Evolutionary conservation across 768 basidiomycete species (phyloP).

Genomic region (Podaxis sp.): DNA sequence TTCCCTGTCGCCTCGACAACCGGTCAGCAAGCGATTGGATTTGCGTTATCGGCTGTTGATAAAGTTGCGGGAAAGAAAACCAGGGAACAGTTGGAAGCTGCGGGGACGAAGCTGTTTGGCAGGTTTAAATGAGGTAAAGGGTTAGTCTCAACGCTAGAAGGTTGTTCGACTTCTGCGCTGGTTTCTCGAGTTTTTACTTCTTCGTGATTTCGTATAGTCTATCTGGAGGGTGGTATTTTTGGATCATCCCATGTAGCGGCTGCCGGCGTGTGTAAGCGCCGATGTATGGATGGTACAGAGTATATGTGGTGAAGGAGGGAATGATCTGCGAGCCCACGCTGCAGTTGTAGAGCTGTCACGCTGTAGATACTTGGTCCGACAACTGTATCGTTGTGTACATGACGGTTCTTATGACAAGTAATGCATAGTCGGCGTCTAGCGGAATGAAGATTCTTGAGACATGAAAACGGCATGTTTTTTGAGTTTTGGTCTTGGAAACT

Average conservation of each 20-base stretch:
- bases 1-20: conserved; percentile 26
- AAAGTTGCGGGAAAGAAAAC: conserved; percentile 53
- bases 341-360: neutral
- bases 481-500: neutral
- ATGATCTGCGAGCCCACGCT: too few species aligned
- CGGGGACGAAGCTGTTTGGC: conserved; percentile 42
- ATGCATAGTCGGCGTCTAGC: neutral
- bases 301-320: too few species aligned
- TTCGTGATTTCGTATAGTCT: neutral
- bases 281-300: too few species aligned
- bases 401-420: neutral
- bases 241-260: neutral
- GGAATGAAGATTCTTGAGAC: neutral
- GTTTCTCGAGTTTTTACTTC: neutral
- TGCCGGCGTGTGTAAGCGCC: too few species aligned
- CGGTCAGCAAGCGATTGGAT: conserved; percentile 29
- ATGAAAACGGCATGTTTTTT: neutral
- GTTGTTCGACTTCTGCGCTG: neutral
- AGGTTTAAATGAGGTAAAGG: conserved; percentile 37
- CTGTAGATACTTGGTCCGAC: neutral
- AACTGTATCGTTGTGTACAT: neutral
- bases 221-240: neutral
- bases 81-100: conserved; percentile 49
- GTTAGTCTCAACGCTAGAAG: neutral
- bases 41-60: conserved; percentile 52